Conservation (phyloP, 2,329 filamentous ascomycete genomes). For the Akanthomyces muscarius region DNA sequence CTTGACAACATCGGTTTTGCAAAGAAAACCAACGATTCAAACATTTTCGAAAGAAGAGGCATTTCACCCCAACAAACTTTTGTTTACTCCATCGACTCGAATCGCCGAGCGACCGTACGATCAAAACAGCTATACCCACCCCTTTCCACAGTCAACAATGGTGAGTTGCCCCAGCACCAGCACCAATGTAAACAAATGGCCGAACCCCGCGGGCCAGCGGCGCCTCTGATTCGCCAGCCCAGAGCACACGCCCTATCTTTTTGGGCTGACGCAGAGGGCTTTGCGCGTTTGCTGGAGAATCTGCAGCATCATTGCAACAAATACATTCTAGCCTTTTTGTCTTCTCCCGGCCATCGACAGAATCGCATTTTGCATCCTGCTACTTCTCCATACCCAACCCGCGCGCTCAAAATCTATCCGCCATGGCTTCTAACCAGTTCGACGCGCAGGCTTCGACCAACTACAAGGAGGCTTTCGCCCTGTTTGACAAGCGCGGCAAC, state of each 20-base stretch:
- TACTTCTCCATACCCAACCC: background rate
- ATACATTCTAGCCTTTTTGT: background rate
- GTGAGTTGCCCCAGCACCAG: slow-evolving; percentile 36
- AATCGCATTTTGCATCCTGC: slow-evolving; percentile 5
- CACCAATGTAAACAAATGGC: slow-evolving; percentile 30
- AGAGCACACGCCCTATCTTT: slow-evolving; percentile 3
- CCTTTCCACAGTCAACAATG: slow-evolving; percentile 27
- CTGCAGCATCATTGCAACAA: background rate
- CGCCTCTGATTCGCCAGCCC: slow-evolving; percentile 32
- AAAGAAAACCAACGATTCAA: background rate
- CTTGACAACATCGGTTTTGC: slow-evolving; percentile 14
- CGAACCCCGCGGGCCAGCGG: slow-evolving; percentile 25
- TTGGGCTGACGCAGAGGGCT: background rate
- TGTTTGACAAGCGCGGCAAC: slow-evolving; percentile 99
- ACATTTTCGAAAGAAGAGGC: background rate
- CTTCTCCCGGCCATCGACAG: slow-evolving; percentile 2
- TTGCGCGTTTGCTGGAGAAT: slow-evolving; percentile 3
- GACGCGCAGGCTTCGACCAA: slow-evolving; percentile 74
- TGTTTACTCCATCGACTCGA: background rate
- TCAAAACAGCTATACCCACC: slow-evolving; percentile 18
- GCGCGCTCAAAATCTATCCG: slow-evolving; percentile 7
- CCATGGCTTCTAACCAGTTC: slow-evolving; percentile 50
- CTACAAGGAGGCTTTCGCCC: slow-evolving; percentile 99
- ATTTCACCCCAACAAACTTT: background rate
- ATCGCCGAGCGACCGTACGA: background rate